These are phyloP conservation scores for Desmodesmus armatus DNA, from an alignment of 139 green algal species.

Conservation along the genomic window DNA sequence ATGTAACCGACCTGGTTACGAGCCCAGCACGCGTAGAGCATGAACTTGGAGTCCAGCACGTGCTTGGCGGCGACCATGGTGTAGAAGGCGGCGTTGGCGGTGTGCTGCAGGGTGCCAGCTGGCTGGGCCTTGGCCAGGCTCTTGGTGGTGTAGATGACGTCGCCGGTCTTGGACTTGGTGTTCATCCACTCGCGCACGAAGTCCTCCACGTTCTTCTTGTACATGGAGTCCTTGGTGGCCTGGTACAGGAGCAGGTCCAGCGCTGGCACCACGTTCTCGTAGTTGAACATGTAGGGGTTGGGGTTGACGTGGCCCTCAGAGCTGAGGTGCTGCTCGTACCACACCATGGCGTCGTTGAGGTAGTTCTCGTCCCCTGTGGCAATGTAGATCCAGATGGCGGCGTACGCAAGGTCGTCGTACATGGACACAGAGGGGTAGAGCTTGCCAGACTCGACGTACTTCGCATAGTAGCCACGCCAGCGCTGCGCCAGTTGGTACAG, in stretches of 20 bases:
- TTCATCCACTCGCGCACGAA: conserved; percentile 51
- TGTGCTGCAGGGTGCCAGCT: conserved; percentile 49
- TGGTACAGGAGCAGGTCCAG: conserved; percentile 49
- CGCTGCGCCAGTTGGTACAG: conserved; percentile 46
- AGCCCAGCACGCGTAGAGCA: conserved; percentile 50
- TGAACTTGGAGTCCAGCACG: conserved; percentile 46
- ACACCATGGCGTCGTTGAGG: conserved; percentile 49
- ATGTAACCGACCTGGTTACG: conserved; percentile 56
- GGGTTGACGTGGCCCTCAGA: conserved; percentile 48
- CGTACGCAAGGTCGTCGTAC: conserved; percentile 51
- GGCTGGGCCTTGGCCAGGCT: conserved; percentile 49
- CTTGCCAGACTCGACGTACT: conserved; percentile 40
- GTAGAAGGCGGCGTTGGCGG: conserved; percentile 50
- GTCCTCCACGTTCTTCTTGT: conserved; percentile 41
- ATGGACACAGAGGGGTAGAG: conserved; percentile 46
- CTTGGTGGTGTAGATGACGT: conserved; percentile 53
- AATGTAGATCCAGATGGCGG: conserved; percentile 51
- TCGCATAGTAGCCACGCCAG: conserved; percentile 47
- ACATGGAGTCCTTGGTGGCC: conserved; percentile 24
- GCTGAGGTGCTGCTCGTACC: conserved; percentile 45
- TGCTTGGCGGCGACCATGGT: conserved; percentile 48
- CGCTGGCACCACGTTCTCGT: conserved; percentile 50
- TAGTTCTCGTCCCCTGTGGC: conserved; percentile 51
- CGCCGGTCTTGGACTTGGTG: conserved; percentile 44
- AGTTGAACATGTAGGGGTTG: conserved; percentile 56